phyloP scores from a whole-genome alignment of 345 rosid species.

The Ailanthus altissimus region DNA sequence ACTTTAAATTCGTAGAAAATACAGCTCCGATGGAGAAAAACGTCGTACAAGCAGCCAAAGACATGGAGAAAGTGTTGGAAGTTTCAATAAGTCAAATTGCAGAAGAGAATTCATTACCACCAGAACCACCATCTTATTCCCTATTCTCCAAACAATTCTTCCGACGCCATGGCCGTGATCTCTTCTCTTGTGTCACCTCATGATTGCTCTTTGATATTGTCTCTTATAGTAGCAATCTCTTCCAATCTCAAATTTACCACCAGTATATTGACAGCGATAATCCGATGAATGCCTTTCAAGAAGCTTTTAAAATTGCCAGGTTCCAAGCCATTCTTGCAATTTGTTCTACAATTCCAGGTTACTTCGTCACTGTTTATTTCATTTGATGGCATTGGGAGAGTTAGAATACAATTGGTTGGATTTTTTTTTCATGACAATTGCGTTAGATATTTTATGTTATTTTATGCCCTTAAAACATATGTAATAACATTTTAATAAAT shows the following conservation, averaged over 20 bases:
- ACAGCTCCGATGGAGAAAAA: slow-evolving; percentile 76
- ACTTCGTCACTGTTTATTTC: slow-evolving; percentile 60
- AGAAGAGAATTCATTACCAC: slow-evolving; percentile 44
- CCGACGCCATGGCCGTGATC: slow-evolving; percentile 62
- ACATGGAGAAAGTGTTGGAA: too few relatives aligned
- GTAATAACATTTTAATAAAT: too few relatives aligned
- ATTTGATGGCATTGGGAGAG: slow-evolving; percentile 69
- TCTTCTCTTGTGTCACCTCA: slow-evolving; percentile 52
- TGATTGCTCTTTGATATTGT: slow-evolving; percentile 75
- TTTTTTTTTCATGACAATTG: slow-evolving; percentile 61
- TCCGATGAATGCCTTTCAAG: slow-evolving; percentile 32
- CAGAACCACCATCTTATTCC: slow-evolving; percentile 34
- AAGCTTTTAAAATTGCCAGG: slow-evolving; percentile 46
- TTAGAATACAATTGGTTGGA: slow-evolving; percentile 62
- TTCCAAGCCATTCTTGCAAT: slow-evolving; percentile 51
- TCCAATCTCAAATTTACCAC: slow-evolving; percentile 55
- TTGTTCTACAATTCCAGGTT: slow-evolving; percentile 70
- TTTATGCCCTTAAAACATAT: too few relatives aligned
- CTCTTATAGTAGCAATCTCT: slow-evolving; percentile 66
- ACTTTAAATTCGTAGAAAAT: slow-evolving; percentile 38
- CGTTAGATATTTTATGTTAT: too few relatives aligned
- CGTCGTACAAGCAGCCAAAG: slow-evolving; percentile 62
- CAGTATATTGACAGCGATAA: not conserved
- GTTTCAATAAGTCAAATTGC: slow-evolving; percentile 43
- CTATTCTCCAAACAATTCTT: slow-evolving; percentile 65